Base-by-base conservation (phyloP, 208 protist genomes). In the Lotmaria passim region DNA sequence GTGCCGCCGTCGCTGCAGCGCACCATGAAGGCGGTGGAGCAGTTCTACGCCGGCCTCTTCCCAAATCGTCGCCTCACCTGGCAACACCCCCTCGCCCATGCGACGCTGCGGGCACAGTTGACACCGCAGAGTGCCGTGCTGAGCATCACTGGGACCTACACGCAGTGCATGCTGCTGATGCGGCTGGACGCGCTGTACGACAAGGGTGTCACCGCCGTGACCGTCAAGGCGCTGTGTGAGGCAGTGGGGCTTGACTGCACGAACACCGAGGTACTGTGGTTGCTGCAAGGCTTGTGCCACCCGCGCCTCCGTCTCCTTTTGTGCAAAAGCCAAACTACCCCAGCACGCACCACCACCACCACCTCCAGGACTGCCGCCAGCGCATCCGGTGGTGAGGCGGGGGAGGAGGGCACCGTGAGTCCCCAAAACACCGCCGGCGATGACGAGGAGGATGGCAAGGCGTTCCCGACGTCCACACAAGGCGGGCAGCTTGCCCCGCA, bases 151-250 rank as follows among this genome's bases (percentile, higher is more conserved):
- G 93, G 98, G 10, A 98, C 96, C 23, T 72, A 98, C 36, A 69
- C 93, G 19, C 98, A 99, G 81, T 85, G 90, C 10, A 30, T 97
- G 3, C 73, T 98, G 28, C 71, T 99, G 17, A 82, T 98, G 34
- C 73, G 88, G 14, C 93, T 98, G 48, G 98, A 99, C 71, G 71
- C 78, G 11, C 69, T 82, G 38, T 46, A 77, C 51, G 41, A 93
- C 19, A 58, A 68, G 12, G 83, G 75, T 26, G 44, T 66, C 31
- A 39, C 60, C 46, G 33, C 55, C 30, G 47, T 75, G 24, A 80
- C 94, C 19, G 86, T 98, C 17, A 47, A 85, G 61, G 69, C 69
- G 30, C 53, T 81, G 0, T 97, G 91, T 26, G 84, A 79, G 30
- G 84, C 75, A 5, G 66, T 85, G 6, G 81, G 82, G 0, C 53